Evolutionary conservation across 2,329 filamentous ascomycete genomes (phyloP), one percentile per base, ranked within the genome.

Genomic region (Venturia aucupariae): DNA sequence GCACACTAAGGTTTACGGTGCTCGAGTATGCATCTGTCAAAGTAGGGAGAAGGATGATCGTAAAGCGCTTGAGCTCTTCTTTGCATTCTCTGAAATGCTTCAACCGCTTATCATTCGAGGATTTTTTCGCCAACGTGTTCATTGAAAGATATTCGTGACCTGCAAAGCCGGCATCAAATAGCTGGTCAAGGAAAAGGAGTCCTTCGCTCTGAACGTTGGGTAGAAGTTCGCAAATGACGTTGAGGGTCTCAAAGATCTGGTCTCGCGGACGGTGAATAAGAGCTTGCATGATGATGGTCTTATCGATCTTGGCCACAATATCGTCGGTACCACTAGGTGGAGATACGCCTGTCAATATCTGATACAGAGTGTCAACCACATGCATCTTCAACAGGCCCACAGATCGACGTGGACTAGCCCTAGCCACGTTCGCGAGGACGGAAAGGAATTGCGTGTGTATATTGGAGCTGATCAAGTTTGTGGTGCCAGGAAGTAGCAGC

Each of bases 211-310:
- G 86, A 19, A 93, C 80, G 61, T 85, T 87, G 1, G 93, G 92
- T 42, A 99, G 82, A 38, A 99, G 81, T 77, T 99, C 94, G 78
- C 94, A 97, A 68, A 99, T 92, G 68, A 99, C 92, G 73, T 97
- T 97, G 67, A 99, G 83, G 1, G 95, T 97, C 79, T 99, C 94
- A 69, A 93, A 94, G 22, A 99, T 90, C 76, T 99, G 94, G 69
- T 99, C 95, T 65, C 92, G 87, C 7, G 94, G 94, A 48, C 93
- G 87, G 72, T 97, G 94, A 62, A 99, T 96, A 67, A 99, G 82
- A 44, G 95, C 92, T 77, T 99, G 94, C 95, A 99, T 99, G 71
- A 99, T 94, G 57, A 99, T 85, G 64, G 97, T 93, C 72, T 92
- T 96, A 75, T 97, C 93, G 68, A 97, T 88, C 76, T 95, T 96